Percentiles rank a stretch among this genome's conserved stretches.
Evolutionary conservation across 139 green algal genomes (phyloP).

Genomic region (Micractinium sp.): DNA sequence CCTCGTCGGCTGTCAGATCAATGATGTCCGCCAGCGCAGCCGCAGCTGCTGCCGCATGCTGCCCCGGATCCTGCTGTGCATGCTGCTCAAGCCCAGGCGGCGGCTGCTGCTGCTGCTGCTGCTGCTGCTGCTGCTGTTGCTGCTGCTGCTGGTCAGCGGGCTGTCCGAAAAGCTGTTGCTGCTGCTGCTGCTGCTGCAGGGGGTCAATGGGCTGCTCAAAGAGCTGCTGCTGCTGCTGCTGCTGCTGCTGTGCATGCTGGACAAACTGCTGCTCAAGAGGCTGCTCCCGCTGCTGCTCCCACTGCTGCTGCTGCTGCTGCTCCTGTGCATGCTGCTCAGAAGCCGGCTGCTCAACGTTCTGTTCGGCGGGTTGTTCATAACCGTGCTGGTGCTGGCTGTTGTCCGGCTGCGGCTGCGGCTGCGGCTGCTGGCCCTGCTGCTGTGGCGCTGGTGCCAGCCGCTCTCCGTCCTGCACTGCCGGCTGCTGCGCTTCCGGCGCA

Average conservation of each 20-base stretch:
- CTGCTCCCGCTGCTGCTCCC: not conserved
- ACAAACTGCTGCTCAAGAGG: too few relatives aligned
- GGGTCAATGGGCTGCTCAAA: not conserved
- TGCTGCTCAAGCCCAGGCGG: not conserved
- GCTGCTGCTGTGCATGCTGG: not conserved
- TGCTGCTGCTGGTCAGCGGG: not conserved
- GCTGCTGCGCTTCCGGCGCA: not conserved
- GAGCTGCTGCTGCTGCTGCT: slow-evolving; percentile 23
- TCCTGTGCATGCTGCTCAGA: not conserved
- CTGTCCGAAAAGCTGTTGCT: not conserved
- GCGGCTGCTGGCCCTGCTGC: not conserved
- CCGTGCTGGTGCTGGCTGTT: not conserved
- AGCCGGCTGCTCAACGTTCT: too few relatives aligned
- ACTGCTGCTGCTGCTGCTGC: not conserved
- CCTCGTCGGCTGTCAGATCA: slow-evolving; percentile 1
- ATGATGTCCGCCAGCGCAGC: not conserved
- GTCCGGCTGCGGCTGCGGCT: not conserved
- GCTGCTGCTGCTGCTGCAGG: slow-evolving; percentile 16
- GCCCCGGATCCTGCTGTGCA: not conserved
- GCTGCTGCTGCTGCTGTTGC: not conserved
- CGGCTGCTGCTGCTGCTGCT: slow-evolving; percentile 11
- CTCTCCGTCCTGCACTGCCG: not conserved
- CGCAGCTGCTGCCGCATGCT: not conserved
- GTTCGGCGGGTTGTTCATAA: not conserved
- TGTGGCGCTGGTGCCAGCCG: not conserved